A percentile compares a stretch with the other conserved stretches of the same genome.
phyloP scores from a whole-genome alignment of 176 grass and related monocot genomes.

The Olyra latifolia region DNA sequence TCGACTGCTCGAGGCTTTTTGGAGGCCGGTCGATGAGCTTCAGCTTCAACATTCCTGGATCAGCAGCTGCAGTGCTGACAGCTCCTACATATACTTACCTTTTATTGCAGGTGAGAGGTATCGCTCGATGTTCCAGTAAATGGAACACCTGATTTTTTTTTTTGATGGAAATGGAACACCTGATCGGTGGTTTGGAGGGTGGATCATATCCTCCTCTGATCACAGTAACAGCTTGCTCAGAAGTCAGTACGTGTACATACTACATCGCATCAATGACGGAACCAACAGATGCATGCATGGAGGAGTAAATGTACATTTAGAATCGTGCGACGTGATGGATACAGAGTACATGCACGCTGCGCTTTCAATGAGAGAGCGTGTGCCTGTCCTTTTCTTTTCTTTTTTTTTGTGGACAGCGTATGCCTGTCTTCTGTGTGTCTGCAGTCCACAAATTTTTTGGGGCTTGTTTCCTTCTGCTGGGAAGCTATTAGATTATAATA shows the following conservation, averaged over 20 bases:
- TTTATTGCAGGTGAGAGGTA: background rate
- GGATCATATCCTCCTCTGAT: background rate
- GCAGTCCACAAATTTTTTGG: too few species aligned
- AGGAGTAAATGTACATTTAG: slow-evolving; percentile 6
- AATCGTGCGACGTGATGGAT: background rate
- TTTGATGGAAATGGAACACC: background rate
- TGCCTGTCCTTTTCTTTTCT: too few species aligned
- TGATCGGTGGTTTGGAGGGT: background rate
- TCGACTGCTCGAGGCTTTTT: background rate
- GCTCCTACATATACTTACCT: background rate
- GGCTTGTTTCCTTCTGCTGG: too few species aligned
- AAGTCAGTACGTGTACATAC: background rate
- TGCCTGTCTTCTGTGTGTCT: too few species aligned
- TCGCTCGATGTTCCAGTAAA: background rate
- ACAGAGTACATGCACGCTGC: too few species aligned
- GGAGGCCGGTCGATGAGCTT: background rate
- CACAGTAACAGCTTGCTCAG: background rate
- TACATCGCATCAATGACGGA: background rate
- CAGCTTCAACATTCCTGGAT: slow-evolving; percentile 2
- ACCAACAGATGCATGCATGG: background rate
- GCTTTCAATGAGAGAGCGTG: too few species aligned
- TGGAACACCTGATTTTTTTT: background rate
- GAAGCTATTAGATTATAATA: too few species aligned
- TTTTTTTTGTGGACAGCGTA: too few species aligned
- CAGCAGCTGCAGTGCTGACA: background rate